Conservation (phyloP, 108 stramenopile genomes). For the Mayamaea pseudoterrestris region DNA sequence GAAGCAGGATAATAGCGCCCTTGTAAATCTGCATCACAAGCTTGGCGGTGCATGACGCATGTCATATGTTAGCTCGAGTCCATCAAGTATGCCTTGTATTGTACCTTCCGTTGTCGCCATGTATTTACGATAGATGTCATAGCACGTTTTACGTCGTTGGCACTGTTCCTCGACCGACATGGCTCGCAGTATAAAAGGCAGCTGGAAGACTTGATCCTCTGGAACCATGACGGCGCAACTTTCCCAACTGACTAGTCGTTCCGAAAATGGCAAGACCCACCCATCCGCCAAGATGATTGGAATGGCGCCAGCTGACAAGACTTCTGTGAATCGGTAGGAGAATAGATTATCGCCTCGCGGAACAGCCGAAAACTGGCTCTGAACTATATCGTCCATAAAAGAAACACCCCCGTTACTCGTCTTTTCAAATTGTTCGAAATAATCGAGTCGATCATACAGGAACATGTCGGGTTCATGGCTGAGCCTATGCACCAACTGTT, state of each 20-base stretch:
- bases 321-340: slow-evolving; percentile 30
- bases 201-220: too few species aligned
- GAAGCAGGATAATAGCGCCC: too few species aligned
- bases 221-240: slow-evolving; percentile 16
- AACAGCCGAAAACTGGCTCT: slow-evolving; percentile 11
- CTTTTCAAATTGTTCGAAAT: background rate
- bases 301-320: slow-evolving; percentile 24
- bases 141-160: too few species aligned
- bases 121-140: too few species aligned
- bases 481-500: background rate
- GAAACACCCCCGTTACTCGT: too few species aligned
- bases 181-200: too few species aligned
- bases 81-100: too few species aligned
- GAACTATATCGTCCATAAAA: slow-evolving; percentile 1
- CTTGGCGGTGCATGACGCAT: too few species aligned
- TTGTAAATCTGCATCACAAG: too few species aligned
- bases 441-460: background rate
- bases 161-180: too few species aligned
- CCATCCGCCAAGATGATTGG: slow-evolving; percentile 24
- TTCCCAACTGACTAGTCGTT: slow-evolving; percentile 20
- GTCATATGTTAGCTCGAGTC: too few species aligned
- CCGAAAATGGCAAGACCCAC: slow-evolving; percentile 23
- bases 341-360: slow-evolving; percentile 38
- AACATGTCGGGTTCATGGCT: background rate
- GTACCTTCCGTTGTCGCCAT: too few species aligned